phyloP scores from a whole-genome alignment of 2,329 filamentous ascomycete species.

The Trichophyton schoenleinii region DNA sequence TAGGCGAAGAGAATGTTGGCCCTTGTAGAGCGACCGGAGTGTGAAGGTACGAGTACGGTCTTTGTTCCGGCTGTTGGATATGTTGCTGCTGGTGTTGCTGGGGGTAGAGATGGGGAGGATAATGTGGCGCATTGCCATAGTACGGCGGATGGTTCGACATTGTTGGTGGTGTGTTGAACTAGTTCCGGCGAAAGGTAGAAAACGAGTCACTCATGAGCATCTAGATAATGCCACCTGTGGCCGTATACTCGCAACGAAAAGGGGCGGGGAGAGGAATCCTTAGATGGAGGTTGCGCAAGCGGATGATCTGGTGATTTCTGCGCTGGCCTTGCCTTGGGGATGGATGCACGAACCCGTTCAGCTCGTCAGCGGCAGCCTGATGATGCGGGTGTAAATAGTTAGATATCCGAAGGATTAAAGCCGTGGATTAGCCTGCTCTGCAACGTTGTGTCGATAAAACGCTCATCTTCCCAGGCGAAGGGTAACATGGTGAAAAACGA shows the following conservation, averaged over 20 bases:
- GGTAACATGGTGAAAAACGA: background rate
- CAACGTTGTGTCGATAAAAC: background rate
- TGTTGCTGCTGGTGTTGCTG: constrained; percentile 17
- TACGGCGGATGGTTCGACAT: background rate
- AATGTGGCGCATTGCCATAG: background rate
- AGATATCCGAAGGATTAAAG: background rate
- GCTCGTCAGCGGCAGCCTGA: background rate
- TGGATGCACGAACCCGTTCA: background rate
- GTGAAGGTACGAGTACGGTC: constrained; percentile 12
- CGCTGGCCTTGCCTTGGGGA: background rate
- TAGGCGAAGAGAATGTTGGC: constrained; percentile 7
- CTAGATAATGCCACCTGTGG: background rate
- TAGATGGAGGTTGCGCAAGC: background rate
- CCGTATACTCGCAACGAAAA: background rate
- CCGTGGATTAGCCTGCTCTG: background rate
- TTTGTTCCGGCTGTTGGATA: background rate
- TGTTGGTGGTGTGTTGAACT: background rate
- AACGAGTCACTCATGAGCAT: background rate
- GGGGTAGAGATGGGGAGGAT: background rate
- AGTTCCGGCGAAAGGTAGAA: background rate
- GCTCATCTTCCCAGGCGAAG: background rate
- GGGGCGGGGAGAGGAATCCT: background rate
- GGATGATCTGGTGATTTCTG: background rate
- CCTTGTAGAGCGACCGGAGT: constrained; percentile 12
- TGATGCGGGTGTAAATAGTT: background rate